Evolutionary conservation across 1,139 yeast species (phyloP).

Genomic region (Saccharomyces hybrid): DNA sequence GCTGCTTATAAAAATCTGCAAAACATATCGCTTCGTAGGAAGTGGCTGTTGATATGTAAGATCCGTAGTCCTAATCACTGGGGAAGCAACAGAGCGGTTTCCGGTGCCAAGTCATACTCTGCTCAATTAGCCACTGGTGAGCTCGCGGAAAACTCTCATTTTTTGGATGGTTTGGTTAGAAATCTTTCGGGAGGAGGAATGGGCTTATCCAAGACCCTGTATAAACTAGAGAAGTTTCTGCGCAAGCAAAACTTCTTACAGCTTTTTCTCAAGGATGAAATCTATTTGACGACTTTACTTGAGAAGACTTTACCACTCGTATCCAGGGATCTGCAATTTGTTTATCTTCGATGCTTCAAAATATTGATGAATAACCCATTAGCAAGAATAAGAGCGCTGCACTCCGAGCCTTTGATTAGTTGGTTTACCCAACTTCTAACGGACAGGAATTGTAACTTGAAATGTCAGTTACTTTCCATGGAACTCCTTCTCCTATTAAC

Average conservation of each 20-base stretch:
- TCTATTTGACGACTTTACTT: slow-evolving; percentile 7
- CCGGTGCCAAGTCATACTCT: neutral
- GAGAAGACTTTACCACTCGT: slow-evolving; percentile 2
- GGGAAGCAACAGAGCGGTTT: too few relatives aligned
- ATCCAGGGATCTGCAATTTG: slow-evolving; percentile 6
- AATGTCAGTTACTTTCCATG: slow-evolving; percentile 9
- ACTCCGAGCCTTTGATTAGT: slow-evolving; percentile 3
- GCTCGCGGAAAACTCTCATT: neutral
- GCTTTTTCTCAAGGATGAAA: slow-evolving; percentile 7
- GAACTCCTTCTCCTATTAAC: slow-evolving; percentile 13
- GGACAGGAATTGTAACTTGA: slow-evolving; percentile 1
- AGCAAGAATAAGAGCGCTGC: slow-evolving; percentile 6
- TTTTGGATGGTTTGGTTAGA: neutral
- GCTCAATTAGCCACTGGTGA: neutral
- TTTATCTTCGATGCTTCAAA: slow-evolving; percentile 14
- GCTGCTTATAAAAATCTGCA: slow-evolving; percentile 7
- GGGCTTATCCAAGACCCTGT: slow-evolving; percentile 4
- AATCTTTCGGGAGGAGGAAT: slow-evolving; percentile 1
- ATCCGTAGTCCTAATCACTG: neutral
- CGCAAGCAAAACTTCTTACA: slow-evolving; percentile 8
- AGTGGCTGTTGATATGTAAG: slow-evolving; percentile 13
- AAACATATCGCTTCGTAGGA: slow-evolving; percentile 6
- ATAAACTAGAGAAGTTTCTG: slow-evolving; percentile 12
- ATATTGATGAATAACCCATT: slow-evolving; percentile 9
- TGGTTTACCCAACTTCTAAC: slow-evolving; percentile 2